Percentiles rank a stretch among this genome's conserved stretches.
Evolutionary conservation across 2,329 filamentous ascomycete genomes (phyloP).

Genomic region (Sclerotinia nivalis): DNA sequence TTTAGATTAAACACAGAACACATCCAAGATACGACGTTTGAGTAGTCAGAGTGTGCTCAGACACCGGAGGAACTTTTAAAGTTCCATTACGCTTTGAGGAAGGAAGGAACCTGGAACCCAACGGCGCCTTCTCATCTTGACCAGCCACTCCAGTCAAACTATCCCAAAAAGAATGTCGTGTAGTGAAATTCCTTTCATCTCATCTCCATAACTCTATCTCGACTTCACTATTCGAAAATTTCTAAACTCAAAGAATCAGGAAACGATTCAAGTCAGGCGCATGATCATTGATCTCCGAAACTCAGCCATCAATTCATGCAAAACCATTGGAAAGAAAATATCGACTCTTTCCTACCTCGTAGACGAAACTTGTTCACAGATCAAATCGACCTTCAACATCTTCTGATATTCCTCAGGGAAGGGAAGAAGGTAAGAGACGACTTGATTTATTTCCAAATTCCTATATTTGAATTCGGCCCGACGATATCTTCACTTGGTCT

Average conservation of each 20-base stretch:
- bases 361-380: slow-evolving; percentile 7
- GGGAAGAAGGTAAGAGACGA: neutral
- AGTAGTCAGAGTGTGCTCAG: neutral
- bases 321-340: neutral
- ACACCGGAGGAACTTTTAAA: neutral
- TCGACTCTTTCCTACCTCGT: neutral
- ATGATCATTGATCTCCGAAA: slow-evolving; percentile 25
- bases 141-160: neutral
- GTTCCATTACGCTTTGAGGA: neutral
- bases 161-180: neutral
- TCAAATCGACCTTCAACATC: slow-evolving; percentile 17
- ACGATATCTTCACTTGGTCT: neutral
- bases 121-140: neutral
- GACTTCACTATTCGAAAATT: slow-evolving; percentile 26
- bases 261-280: slow-evolving; percentile 19
- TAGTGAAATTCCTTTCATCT: neutral
- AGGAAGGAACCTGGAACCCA: neutral
- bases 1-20: neutral
- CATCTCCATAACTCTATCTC: slow-evolving; percentile 27
- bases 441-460: neutral
- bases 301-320: slow-evolving; percentile 31
- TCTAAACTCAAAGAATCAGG: neutral
- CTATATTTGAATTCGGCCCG: neutral
- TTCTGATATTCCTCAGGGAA: neutral
- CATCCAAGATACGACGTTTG: neutral